A percentile compares a stretch with the other conserved stretches of the same genome.
phyloP scores from a whole-genome alignment of 2,329 filamentous ascomycete species.

The Ophiobolus disseminans region DNA sequence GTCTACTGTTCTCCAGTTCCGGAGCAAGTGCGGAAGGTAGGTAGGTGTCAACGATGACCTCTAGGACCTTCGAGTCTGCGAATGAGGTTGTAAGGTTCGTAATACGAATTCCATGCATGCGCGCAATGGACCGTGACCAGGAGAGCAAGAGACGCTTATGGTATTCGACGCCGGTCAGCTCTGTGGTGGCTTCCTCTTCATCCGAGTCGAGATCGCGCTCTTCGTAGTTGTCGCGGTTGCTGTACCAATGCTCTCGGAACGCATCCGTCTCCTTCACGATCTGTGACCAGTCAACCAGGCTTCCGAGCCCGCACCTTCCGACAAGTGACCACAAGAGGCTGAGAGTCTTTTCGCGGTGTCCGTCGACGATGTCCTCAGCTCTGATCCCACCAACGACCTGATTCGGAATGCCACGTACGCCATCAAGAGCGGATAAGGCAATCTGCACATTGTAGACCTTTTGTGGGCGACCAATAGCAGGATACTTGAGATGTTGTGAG shows the following conservation, averaged over 20 bases:
- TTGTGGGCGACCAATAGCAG: constrained; percentile 61
- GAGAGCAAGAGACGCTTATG: constrained; percentile 57
- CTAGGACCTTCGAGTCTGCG: constrained; percentile 61
- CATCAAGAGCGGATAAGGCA: constrained; percentile 61
- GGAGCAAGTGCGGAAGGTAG: constrained; percentile 38
- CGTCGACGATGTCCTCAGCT: constrained; percentile 67
- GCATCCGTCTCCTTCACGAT: constrained; percentile 60
- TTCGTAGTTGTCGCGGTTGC: constrained; percentile 33
- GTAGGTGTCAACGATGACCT: constrained; percentile 65
- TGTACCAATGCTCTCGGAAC: constrained; percentile 47
- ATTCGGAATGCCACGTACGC: constrained; percentile 50
- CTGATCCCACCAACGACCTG: constrained; percentile 54
- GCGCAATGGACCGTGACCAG: constrained; percentile 63
- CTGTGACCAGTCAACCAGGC: constrained; percentile 63
- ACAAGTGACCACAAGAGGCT: constrained; percentile 67
- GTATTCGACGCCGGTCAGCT: constrained; percentile 40
- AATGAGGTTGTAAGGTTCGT: constrained; percentile 66
- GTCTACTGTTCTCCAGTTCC: constrained; percentile 4
- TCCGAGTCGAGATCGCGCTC: constrained; percentile 45
- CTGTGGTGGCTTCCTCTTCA: constrained; percentile 27
- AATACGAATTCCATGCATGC: constrained; percentile 55
- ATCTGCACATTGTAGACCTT: constrained; percentile 67
- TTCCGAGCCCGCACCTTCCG: constrained; percentile 61
- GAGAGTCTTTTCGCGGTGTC: constrained; percentile 69
- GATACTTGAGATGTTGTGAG: constrained; percentile 65